These are phyloP conservation scores for Cucumis cinereus DNA, from an alignment of 306 rosid genomes.

Conservation along the genomic window DNA sequence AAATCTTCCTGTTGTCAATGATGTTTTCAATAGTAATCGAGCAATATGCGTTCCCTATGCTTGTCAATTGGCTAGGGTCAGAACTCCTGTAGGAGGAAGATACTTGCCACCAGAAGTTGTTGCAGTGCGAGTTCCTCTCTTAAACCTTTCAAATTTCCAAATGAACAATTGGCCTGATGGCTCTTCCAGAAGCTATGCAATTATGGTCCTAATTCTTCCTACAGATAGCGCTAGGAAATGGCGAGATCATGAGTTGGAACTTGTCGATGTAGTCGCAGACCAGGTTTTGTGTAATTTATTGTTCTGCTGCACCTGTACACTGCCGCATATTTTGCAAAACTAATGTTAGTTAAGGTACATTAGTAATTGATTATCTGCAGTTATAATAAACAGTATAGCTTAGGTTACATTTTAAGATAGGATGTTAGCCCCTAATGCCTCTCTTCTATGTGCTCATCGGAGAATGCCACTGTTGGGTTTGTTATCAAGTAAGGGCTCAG, in stretches of 20 bases:
- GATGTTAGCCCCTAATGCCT: neutral
- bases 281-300: conserved; percentile 40
- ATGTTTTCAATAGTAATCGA: conserved; percentile 57
- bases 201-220: conserved; percentile 92
- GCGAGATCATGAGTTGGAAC: conserved; percentile 89
- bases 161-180: conserved; percentile 73
- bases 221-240: conserved; percentile 66
- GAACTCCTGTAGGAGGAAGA: conserved; percentile 68
- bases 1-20: conserved; percentile 52
- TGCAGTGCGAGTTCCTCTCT: conserved; percentile 82
- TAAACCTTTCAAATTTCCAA: conserved; percentile 73
- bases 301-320: neutral
- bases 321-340: neutral
- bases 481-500: neutral
- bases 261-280: conserved; percentile 87
- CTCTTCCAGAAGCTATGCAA: conserved; percentile 64
- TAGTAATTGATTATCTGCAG: neutral
- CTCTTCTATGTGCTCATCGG: neutral
- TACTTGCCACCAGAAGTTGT: conserved; percentile 69
- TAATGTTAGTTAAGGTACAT: neutral
- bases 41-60: conserved; percentile 56
- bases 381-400: neutral
- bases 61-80: conserved; percentile 63
- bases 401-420: neutral
- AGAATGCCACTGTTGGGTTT: neutral